Percentiles rank a stretch among this genome's conserved stretches.
phyloP scores from a whole-genome alignment of 495 filamentous ascomycete genomes.

The Pyrenula aspistea region DNA sequence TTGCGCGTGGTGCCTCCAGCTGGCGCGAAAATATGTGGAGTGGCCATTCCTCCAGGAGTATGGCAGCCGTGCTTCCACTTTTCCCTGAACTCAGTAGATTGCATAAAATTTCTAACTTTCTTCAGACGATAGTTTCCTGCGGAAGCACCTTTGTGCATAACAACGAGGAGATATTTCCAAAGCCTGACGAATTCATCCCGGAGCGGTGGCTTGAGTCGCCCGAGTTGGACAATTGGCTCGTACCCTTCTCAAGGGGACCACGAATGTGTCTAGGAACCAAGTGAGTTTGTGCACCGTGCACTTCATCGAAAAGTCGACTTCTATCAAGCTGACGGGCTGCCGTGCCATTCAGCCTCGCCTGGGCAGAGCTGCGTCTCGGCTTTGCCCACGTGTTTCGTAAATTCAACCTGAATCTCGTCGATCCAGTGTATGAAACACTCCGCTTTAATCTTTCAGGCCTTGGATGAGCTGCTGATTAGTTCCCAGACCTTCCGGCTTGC shows the following conservation, averaged over 20 bases:
- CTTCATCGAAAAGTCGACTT: background rate
- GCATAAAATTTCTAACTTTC: background rate
- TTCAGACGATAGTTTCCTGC: background rate
- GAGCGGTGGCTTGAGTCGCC: background rate
- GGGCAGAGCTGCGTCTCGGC: slow-evolving; percentile 7
- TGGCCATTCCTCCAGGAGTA: slow-evolving; percentile 8
- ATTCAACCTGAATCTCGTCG: slow-evolving; percentile 6
- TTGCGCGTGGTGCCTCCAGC: slow-evolving; percentile 18
- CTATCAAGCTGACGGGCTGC: background rate
- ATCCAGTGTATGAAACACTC: slow-evolving; percentile 6
- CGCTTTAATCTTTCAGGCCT: background rate
- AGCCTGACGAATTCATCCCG: background rate
- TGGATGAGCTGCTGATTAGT: background rate
- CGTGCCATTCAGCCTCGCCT: slow-evolving; percentile 6
- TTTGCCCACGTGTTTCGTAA: slow-evolving; percentile 9
- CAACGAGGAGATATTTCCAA: background rate
- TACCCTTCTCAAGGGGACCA: slow-evolving; percentile 13
- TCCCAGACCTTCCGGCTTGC: background rate
- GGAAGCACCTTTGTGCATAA: background rate
- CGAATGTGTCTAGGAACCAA: slow-evolving; percentile 13
- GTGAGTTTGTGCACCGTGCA: slow-evolving; percentile 2
- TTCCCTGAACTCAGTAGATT: background rate
- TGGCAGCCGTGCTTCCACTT: background rate
- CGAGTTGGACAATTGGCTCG: slow-evolving; percentile 5
- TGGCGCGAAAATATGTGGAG: slow-evolving; percentile 18